Evolutionary conservation across 1,284 basidiomycete genomes (phyloP).

Genomic region (Marasmius sp.): DNA sequence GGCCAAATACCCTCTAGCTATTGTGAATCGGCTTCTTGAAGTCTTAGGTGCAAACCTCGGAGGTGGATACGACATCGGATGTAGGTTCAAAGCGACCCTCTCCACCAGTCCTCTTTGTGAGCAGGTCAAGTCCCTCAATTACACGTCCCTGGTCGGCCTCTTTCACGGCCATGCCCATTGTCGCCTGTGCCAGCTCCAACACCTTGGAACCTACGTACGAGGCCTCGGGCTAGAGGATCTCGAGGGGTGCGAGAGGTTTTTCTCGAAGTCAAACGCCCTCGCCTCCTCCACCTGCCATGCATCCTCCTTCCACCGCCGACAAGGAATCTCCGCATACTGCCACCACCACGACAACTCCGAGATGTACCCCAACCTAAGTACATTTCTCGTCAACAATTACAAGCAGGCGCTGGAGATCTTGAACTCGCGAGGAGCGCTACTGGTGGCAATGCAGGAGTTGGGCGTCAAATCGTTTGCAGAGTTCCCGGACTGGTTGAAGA

Average conservation of each 20-base stretch:
- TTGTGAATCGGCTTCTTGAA: conserved; percentile 23
- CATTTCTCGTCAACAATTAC: no score
- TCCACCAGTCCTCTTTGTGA: conserved; percentile 10
- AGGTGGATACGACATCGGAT: conserved; percentile 26
- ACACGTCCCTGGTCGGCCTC: conserved; percentile 10
- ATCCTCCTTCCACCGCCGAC: conserved; percentile 15
- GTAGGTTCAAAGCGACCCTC: conserved; percentile 14
- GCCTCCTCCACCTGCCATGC: conserved; percentile 6
- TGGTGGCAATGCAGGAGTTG: conserved; percentile 14
- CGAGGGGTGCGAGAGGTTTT: not conserved
- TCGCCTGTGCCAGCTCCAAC: conserved; percentile 17
- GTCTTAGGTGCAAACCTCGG: no score
- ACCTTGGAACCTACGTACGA: conserved; percentile 8
- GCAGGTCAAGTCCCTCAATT: conserved; percentile 1
- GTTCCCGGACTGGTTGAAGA: conserved; percentile 23
- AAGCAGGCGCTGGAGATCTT: conserved; percentile 25
- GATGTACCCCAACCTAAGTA: conserved; percentile 17
- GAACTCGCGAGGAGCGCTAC: conserved; percentile 8
- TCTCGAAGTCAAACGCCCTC: conserved; percentile 17
- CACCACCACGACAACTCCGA: conserved; percentile 18
- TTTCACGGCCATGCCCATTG: conserved; percentile 22
- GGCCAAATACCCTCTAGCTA: conserved; percentile 33
- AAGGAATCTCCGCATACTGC: conserved; percentile 15
- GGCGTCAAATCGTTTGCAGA: conserved; percentile 6
- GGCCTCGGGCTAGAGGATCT: conserved; percentile 13